These are phyloP conservation scores for Diplodia seriata DNA, from an alignment of 2,329 filamentous ascomycete species.

Conservation along the genomic window DNA sequence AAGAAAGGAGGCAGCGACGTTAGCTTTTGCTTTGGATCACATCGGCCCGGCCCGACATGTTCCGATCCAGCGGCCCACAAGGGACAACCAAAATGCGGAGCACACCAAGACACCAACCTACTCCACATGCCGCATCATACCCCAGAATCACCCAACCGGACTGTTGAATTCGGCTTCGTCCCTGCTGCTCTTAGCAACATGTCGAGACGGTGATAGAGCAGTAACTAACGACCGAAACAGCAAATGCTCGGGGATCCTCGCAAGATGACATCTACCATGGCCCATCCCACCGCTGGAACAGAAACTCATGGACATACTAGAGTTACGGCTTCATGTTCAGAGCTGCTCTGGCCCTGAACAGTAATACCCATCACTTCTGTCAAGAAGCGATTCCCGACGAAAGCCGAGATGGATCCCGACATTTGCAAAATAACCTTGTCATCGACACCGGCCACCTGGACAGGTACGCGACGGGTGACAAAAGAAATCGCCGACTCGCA, in stretches of 20 bases:
- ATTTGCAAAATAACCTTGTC: neutral
- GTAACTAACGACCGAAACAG: no score
- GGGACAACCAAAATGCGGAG: neutral
- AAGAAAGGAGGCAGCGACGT: neutral
- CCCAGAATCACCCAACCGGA: no score
- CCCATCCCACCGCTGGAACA: neutral
- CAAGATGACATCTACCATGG: neutral
- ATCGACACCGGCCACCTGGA: neutral
- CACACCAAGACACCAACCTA: no score
- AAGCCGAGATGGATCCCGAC: neutral
- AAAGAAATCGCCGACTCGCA: no score
- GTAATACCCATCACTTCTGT: constrained; percentile 39
- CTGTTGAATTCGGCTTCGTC: no score
- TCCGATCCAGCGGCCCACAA: neutral
- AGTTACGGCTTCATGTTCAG: neutral
- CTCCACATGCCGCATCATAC: no score
- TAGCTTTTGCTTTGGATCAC: neutral
- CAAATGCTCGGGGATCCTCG: neutral
- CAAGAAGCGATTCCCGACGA: neutral
- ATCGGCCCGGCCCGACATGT: neutral
- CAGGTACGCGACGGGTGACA: neutral
- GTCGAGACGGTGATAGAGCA: no score
- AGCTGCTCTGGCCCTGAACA: constrained; percentile 33
- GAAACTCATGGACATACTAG: neutral
- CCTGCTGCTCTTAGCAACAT: no score